A percentile compares a stretch with the other conserved stretches of the same genome.
These are phyloP conservation scores for Yarrowia phangngaensis DNA, from an alignment of 805 yeast species.

Conservation along the genomic window DNA sequence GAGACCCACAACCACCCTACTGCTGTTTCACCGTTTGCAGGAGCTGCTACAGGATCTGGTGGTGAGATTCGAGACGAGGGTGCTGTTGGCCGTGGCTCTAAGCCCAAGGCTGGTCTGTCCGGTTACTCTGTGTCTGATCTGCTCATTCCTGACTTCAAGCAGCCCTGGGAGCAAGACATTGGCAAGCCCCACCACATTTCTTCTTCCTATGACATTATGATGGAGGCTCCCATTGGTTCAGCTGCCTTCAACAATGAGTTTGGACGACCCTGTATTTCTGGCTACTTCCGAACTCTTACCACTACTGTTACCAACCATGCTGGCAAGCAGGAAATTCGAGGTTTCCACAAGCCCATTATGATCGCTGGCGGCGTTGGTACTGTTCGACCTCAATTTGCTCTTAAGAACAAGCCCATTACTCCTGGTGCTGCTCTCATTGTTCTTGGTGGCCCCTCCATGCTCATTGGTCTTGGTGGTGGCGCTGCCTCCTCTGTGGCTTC, in stretches of 20 bases:
- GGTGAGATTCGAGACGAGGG: slow-evolving; percentile 99
- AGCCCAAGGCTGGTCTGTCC: slow-evolving; percentile 90
- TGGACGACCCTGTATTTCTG: slow-evolving; percentile 96
- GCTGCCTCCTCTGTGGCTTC: slow-evolving; percentile 97
- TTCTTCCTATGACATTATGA: slow-evolving; percentile 86
- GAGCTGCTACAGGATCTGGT: slow-evolving; percentile 99
- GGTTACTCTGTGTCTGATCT: slow-evolving; percentile 92
- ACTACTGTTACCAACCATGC: slow-evolving; percentile 63
- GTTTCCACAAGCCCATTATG: slow-evolving; percentile 99
- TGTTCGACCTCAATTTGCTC: slow-evolving; percentile 85
- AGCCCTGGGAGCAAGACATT: slow-evolving; percentile 92
- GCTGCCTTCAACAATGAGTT: slow-evolving; percentile 98
- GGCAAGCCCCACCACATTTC: slow-evolving; percentile 95
- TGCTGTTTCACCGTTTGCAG: slow-evolving; percentile 98
- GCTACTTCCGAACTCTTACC: slow-evolving; percentile 93
- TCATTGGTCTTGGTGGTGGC: slow-evolving; percentile 99
- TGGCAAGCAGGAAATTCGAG: slow-evolving; percentile 74
- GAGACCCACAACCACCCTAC: slow-evolving; percentile 99
- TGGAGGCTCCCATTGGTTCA: slow-evolving; percentile 95
- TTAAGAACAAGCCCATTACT: slow-evolving; percentile 81
- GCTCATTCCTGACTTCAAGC: slow-evolving; percentile 74
- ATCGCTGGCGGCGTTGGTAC: slow-evolving; percentile 99
- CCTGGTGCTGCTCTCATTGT: slow-evolving; percentile 91
- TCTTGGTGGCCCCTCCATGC: slow-evolving; percentile 96
- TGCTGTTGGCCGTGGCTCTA: slow-evolving; percentile 98